Base-by-base conservation (phyloP, 768 basidiomycete genomes). In the Trametes elegans region DNA sequence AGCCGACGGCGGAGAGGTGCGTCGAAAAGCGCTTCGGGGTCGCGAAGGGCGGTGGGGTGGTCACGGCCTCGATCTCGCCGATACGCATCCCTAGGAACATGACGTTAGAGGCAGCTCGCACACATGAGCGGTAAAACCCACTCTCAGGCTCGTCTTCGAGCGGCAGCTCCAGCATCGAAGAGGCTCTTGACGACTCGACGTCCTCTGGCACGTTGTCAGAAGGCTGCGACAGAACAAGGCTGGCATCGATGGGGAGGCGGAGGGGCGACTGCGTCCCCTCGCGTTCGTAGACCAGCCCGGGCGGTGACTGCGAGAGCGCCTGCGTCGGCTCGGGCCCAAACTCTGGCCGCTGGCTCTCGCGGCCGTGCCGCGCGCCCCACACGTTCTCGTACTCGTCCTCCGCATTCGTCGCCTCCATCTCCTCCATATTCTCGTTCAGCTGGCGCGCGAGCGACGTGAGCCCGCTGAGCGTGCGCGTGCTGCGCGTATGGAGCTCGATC, bases 41-140 rank as follows among this genome's bases (percentile, higher is more conserved):
- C 3, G 68, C 59, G 13, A 72, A 70, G n/a, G 75, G 70, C 9
- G 78, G 71, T 0, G 83, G 84, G 0, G 81, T 84, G 9, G 73
- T 66, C 3, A 76, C 65, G 0, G 81, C 76, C 56, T 80, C 81
- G 6, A 85, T 71, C 28, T 71, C 64, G 21, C 82, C 79, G 26
- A 84, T 65, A 35, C 81, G 79, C 62, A 81, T 72, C 14, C 76
- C 82, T 84, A 51, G 55, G 39, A 8, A 27, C 7, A 11, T 36
- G 11, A 21, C 26, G 48, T 62, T 39, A 57, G 50, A 18, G 28
- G 23, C 45, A 2, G 53, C 23, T 38, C 46, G 39, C 26, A 6
- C 14, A 45, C 13, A 21, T 47, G 27, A 3, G 13, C 62, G 71
- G 41, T 26, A 26, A 64, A 28, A 77, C 79, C 60, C 71, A 63